A percentile compares a stretch with the other conserved stretches of the same genome.
Conservation (phyloP, 805 yeast species). For the Cephaloascus albidus region DNA sequence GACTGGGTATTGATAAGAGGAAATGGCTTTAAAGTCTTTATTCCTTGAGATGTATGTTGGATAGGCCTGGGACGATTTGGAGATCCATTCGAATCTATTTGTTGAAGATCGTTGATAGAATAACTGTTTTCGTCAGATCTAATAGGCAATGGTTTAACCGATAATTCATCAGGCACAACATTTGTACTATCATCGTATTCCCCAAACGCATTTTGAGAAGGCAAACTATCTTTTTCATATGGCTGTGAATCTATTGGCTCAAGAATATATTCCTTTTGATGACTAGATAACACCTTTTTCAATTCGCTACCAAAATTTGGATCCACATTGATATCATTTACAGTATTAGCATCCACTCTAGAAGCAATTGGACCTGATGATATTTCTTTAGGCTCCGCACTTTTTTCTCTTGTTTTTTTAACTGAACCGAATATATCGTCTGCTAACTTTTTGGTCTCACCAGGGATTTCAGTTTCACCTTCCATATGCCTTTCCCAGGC, state of each 20-base stretch:
- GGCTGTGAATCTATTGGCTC: not conserved
- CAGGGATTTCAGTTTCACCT: slow-evolving; percentile 12
- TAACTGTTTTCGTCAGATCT: not conserved
- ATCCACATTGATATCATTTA: not conserved
- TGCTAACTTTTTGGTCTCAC: slow-evolving; percentile 23
- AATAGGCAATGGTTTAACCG: not conserved
- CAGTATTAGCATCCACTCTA: no score
- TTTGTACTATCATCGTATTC: not conserved
- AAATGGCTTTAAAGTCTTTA: not conserved
- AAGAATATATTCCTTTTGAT: not conserved
- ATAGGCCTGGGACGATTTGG: not conserved
- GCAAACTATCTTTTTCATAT: not conserved
- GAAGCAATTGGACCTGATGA: no score
- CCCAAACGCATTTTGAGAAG: no score
- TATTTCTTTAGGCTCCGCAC: not conserved
- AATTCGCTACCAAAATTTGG: not conserved
- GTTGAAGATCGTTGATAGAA: not conserved
- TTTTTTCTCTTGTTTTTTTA: slow-evolving; percentile 3
- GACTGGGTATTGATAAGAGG: not conserved
- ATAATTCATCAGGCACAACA: not conserved
- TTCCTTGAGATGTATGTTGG: not conserved
- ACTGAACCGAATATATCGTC: slow-evolving; percentile 28
- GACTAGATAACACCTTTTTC: not conserved
- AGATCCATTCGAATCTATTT: not conserved
- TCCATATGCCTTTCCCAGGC: slow-evolving; percentile 22